Base-by-base conservation (phyloP, 2,329 filamentous ascomycete genomes). In the Microcera coccophila region DNA sequence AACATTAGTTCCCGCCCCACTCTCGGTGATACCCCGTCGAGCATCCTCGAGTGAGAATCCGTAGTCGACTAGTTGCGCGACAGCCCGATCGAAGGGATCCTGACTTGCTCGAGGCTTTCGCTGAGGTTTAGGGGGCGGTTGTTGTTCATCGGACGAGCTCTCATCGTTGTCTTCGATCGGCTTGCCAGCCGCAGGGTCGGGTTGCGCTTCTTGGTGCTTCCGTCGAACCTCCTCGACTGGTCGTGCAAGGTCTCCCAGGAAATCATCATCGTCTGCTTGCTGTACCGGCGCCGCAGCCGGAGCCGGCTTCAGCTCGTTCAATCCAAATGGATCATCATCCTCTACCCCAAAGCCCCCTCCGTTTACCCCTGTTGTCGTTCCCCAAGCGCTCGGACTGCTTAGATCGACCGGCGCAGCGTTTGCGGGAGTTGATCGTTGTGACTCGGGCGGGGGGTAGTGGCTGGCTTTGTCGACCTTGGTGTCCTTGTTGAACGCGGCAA, bases 11-110 rank as follows among this genome's bases (percentile, higher is more conserved):
- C 88, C 87, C 3, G 82, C 83, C 4, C 88, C 85, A 22, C 87
- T 95, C 57, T 89, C 85, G 10, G 82, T 81, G 31, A 98, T 68
- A 4, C 90, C 93, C 49, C 84, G 75, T 41, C 79, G 78, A n/a
- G 93, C 85, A 58, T 90, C 89, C 45, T 95, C 87, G 0, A 82
- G 77, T 0, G 88, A 82, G 56, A 98, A 98, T 1, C 93, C 93
- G 80, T 97, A 97, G 53, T 96, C 91, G 3, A 96, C 82, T 19
- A 98, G 71, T 62, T 97, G 89, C 9, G 87, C 88, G 19, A 97
- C 79, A 9, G 90, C 87, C 53, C 79, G 81, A 59, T 95, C 89
- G 44, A 85, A 82, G 1, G 67, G 51, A 46, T 71, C 64, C 52
- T 65, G 58, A 28, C 54, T 59, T 15, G 55, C 45, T 32, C 46